Conservation (phyloP, 1,139 yeast species). For the Lizanozyma gosingica region DNA sequence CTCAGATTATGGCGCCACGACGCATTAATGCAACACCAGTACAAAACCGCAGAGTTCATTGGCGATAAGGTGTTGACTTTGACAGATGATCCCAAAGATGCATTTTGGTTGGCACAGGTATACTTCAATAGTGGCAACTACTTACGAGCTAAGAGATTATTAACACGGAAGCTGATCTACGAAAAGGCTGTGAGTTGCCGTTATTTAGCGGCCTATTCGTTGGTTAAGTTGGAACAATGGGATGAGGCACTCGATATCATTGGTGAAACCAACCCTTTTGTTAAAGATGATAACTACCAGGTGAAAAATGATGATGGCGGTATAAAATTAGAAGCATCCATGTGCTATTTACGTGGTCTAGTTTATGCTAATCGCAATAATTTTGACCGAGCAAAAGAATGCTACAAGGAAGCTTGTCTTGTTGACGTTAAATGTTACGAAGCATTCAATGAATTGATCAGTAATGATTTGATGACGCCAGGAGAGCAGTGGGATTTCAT, state of each 20-base stretch:
- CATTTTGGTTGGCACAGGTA: conserved; percentile 94
- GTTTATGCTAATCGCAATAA: conserved; percentile 79
- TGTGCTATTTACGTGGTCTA: conserved; percentile 79
- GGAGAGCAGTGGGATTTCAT: conserved; percentile 82
- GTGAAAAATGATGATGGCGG: conserved; percentile 60
- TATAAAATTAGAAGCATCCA: conserved; percentile 74
- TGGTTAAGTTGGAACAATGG: conserved; percentile 66
- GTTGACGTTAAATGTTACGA: conserved; percentile 92
- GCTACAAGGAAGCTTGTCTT: conserved; percentile 77
- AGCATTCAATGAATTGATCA: conserved; percentile 75
- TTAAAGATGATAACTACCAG: conserved; percentile 28
- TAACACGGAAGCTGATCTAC: conserved; percentile 32
- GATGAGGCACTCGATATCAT: conserved; percentile 85
- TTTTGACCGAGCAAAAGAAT: conserved; percentile 79
- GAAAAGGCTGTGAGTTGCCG: conserved; percentile 60
- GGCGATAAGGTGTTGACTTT: conserved; percentile 85
- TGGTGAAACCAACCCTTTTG: conserved; percentile 77
- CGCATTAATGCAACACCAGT: conserved; percentile 88
- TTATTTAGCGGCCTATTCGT: conserved; percentile 71
- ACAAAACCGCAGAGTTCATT: conserved; percentile 79
- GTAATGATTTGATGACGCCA: conserved; percentile 72
- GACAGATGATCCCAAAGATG: conserved; percentile 83
- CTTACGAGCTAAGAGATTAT: conserved; percentile 66
- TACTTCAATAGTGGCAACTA: conserved; percentile 68
- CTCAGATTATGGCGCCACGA: conserved; percentile 90